phyloP scores from a whole-genome alignment of 352 stramenopile species.

The Globisporangium emineosum region DNA sequence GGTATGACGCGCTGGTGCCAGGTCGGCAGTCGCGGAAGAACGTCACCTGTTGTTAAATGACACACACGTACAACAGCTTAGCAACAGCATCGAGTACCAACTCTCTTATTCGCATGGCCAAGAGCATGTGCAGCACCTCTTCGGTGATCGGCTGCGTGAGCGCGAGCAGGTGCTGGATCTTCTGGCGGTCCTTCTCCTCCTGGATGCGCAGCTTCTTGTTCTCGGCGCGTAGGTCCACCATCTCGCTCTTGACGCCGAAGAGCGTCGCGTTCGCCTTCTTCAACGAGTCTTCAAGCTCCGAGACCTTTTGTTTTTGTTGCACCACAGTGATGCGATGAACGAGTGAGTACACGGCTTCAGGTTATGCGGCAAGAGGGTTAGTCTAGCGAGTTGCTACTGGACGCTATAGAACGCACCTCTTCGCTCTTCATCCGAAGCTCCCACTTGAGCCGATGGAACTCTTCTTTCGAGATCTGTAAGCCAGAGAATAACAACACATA shows the following conservation, averaged over 20 bases:
- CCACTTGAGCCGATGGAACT: conserved; percentile 73
- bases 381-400: too few relatives aligned
- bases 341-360: background rate
- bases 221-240: conserved; percentile 59
- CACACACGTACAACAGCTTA: background rate
- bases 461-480: conserved; percentile 65
- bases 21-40: conserved; percentile 76
- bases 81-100: background rate
- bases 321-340: background rate
- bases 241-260: conserved; percentile 60
- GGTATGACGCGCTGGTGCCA: conserved; percentile 46
- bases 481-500: too few relatives aligned
- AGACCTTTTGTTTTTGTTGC: conserved; percentile 33
- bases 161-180: conserved; percentile 79
- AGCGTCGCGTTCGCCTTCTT: conserved; percentile 51
- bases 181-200: conserved; percentile 66
- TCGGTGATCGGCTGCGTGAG: conserved; percentile 82
- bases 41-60: conserved; percentile 33
- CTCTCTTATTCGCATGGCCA: background rate
- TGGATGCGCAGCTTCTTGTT: conserved; percentile 72
- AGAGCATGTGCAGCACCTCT: conserved; percentile 27
- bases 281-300: conserved; percentile 54
- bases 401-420: conserved; percentile 33
- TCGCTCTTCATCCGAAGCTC: conserved; percentile 60
- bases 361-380: too few relatives aligned